Evolutionary conservation across 164 flowering plant genomes (phyloP), one percentile per base, ranked within the genome.

Genomic region (Liquidambar formosana): DNA sequence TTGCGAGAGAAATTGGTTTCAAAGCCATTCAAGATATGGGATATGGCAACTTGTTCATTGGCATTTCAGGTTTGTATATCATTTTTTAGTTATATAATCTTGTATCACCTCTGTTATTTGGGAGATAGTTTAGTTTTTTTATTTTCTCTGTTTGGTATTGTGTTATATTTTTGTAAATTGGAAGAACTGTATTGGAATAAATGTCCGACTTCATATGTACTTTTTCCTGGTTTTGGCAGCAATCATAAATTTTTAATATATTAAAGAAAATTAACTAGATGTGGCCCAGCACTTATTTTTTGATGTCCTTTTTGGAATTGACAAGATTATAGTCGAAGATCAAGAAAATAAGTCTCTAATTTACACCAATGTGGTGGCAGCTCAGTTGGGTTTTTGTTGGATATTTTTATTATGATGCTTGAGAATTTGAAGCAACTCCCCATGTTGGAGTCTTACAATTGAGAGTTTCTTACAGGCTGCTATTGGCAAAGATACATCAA

Each of bases 1-100:
- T 68, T 71, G n/a, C 83, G 88, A 18, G 94, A 91, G 73, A 93
- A 85, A 66, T 66, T 93, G 81, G 75, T 80, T 47, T 72, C 90
- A 22, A 85, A 84, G 80, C 89, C 88, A 45, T 93, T 93, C 80
- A 89, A 87, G 72, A 75, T 86, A 27, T 87, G 95, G 96, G 91
- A 93, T 16, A 63, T 78, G 71, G 5, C 81, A 57, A 12, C 79
- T 57, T 79, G 86, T 70, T 70, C 92, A 38, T 4, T 74, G 65
- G 74, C 81, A 45, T 83, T 85, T 72, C 94, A 90, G 96, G 97
- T 93, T 73, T 21, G 21, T 62, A 63, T 62, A 16, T 16, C 15
- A 68, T 70, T 9, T 11, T 22, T 62, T 60, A 2, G 6, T 33
- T 33, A 33, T 33, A 9, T 23, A 25, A 54, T 49, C 9, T 49